Evolutionary conservation across 768 basidiomycete genomes (phyloP), one percentile per base, ranked within the genome.

Genomic region (Psilocybe subaeruginosa): DNA sequence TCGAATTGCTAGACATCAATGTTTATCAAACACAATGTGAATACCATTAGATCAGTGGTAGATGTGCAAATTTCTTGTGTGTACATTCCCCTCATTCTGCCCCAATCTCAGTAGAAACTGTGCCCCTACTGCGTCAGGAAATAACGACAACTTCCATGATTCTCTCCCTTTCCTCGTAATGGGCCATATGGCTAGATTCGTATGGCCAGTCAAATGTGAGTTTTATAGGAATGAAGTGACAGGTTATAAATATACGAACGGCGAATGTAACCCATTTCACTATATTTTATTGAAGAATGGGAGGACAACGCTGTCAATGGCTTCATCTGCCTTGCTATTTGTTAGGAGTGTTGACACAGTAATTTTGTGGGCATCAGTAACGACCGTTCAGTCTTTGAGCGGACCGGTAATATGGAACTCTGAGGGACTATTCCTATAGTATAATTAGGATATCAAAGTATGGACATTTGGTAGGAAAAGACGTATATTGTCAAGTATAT

Each of bases 201-300:
- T 46, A 12, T 46, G 6, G 16, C 6, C 16, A 16, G 7, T 16
- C 45, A 16, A 46, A 16, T 8, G 45, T 46, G 8, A 46, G 45
- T 23, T 23, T 23, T 23, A 23, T 23, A 23, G 14, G 19, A 46
- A 16, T 19, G 4, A 19, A 46, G 23, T 23, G 23, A 23, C 23
- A 23, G 23, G 23, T 12, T 6, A 16, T 46, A 46, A 19, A 46
- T 16, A 12, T 16, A 46, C 45, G 9, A 46, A 46, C 45, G 3
- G 73, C 68, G 61, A 82, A 80, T 45, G 76, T 74, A 16, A 78
- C 72, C 82, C 83, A 83, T 58, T 78, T 79, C 1, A 78, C 78
- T 19, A 70, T 3, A 85, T 76, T 12, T 61, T 49, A 14, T 73
- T 61, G 64, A 78, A 81, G 65, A 78, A 76, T 45, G 78, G 76